Conservation (phyloP, 805 yeast genomes). For the Sugiyamaella marilandica region DNA sequence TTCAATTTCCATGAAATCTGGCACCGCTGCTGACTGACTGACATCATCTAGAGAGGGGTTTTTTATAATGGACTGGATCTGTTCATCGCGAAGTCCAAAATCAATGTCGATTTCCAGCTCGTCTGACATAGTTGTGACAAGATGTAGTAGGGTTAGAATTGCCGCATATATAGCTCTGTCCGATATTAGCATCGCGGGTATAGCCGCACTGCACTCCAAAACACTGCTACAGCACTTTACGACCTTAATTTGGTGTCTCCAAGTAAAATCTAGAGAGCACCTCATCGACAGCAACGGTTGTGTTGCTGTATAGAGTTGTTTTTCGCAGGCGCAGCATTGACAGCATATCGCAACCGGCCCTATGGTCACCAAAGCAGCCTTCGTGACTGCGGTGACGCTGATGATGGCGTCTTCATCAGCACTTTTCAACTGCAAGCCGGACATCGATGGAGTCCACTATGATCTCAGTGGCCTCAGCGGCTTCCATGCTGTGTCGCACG, state of each 20-base stretch:
- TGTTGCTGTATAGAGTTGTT: no score
- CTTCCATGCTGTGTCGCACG: slow-evolving; percentile 38
- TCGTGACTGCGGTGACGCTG: not conserved
- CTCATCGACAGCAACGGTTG: no score
- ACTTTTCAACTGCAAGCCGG: slow-evolving; percentile 26
- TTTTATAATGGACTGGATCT: slow-evolving; percentile 1
- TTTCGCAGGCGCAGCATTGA: no score
- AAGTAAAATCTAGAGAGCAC: no score
- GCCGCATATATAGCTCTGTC: no score
- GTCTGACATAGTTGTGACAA: not conserved
- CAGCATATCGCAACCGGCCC: not conserved
- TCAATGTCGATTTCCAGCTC: slow-evolving; percentile 13
- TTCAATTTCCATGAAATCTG: slow-evolving; percentile 7
- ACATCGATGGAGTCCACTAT: slow-evolving; percentile 26
- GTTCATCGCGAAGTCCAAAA: slow-evolving; percentile 13
- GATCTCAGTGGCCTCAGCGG: slow-evolving; percentile 49
- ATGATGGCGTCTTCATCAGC: slow-evolving; percentile 15
- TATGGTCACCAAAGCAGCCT: not conserved
- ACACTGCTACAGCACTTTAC: no score
- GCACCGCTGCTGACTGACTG: not conserved
- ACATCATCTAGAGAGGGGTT: not conserved
- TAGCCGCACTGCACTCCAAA: no score
- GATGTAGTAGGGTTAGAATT: no score
- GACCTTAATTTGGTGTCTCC: no score
- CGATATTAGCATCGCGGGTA: no score